phyloP scores from a whole-genome alignment of 352 stramenopile species.

The Phytophthora pseudosyringae region DNA sequence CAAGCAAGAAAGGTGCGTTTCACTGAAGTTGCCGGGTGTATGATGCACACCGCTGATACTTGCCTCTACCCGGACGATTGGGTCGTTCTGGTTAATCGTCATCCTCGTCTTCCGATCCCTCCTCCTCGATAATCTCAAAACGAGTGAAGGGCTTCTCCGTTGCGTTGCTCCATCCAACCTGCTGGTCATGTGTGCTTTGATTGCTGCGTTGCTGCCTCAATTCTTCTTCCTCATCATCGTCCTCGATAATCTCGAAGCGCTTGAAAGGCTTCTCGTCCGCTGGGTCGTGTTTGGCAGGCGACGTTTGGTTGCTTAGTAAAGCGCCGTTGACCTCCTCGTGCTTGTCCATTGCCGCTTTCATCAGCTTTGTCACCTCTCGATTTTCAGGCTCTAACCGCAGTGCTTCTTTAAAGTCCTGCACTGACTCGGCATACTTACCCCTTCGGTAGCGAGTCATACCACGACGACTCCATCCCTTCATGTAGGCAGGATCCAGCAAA shows the following conservation, averaged over 20 bases:
- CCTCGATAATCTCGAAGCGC: constrained; percentile 78
- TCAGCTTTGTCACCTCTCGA: constrained; percentile 78
- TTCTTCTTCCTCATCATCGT: constrained; percentile 35
- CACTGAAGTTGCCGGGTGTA: constrained; percentile 12
- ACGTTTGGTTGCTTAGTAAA: constrained; percentile 33
- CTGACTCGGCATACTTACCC: constrained; percentile 86
- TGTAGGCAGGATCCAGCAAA: constrained; percentile 80
- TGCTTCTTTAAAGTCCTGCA: constrained; percentile 83
- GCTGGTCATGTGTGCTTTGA: constrained; percentile 11
- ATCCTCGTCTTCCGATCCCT: constrained; percentile 41
- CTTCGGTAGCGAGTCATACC: constrained; percentile 89
- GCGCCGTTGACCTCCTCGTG: constrained; percentile 69
- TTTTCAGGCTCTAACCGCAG: constrained; percentile 70
- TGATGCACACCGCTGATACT: neutral
- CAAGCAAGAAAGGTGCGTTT: constrained; percentile 21
- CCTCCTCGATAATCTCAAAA: constrained; percentile 72
- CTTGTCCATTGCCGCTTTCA: constrained; percentile 78
- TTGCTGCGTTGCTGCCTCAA: constrained; percentile 15
- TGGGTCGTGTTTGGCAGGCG: constrained; percentile 8
- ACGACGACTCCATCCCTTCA: constrained; percentile 87
- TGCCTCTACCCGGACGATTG: neutral
- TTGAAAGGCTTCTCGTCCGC: constrained; percentile 47
- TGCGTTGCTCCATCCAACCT: constrained; percentile 1
- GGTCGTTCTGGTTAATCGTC: constrained; percentile 27
- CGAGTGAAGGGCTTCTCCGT: constrained; percentile 52